Evolutionary conservation across 129 eudicot genomes (phyloP).

Genomic region (Helianthus tuberosus): DNA sequence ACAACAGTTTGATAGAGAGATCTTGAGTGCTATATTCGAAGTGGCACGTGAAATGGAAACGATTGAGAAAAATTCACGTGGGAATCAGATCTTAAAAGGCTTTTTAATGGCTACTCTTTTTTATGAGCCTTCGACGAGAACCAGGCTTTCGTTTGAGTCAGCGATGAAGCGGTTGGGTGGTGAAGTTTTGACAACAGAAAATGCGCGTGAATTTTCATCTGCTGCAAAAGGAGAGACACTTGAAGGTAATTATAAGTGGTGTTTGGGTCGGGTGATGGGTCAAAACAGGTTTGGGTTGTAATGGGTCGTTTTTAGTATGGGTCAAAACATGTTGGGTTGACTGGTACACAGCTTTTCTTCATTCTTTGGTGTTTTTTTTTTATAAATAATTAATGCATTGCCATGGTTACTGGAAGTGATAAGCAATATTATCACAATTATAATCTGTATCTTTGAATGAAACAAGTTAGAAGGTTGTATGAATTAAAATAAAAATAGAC

Average conservation of each 20-base stretch:
- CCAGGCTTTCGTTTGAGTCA: constrained; percentile 98
- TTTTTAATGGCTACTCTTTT: constrained; percentile 94
- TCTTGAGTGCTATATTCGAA: constrained; percentile 82
- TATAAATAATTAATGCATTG: neutral
- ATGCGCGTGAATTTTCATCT: constrained; percentile 96
- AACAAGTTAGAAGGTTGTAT: neutral
- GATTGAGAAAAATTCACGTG: constrained; percentile 76
- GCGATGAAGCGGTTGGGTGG: constrained; percentile 98
- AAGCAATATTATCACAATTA: neutral
- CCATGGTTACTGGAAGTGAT: neutral
- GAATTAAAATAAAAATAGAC: neutral
- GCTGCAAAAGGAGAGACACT: constrained; percentile 99
- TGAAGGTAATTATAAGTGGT: constrained; percentile 57
- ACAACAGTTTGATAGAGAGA: constrained; percentile 90
- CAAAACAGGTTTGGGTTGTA: neutral
- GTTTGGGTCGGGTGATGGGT: neutral
- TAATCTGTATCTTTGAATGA: neutral
- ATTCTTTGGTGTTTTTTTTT: neutral
- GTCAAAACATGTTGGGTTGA: neutral
- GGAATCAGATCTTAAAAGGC: constrained; percentile 77
- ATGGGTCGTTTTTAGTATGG: neutral
- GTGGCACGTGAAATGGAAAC: constrained; percentile 97
- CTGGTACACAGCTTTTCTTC: neutral
- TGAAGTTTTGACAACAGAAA: constrained; percentile 97
- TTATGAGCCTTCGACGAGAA: constrained; percentile 97